Evolutionary conservation across 768 basidiomycete genomes (phyloP).

Genomic region (Rhizopogon salebrosus): DNA sequence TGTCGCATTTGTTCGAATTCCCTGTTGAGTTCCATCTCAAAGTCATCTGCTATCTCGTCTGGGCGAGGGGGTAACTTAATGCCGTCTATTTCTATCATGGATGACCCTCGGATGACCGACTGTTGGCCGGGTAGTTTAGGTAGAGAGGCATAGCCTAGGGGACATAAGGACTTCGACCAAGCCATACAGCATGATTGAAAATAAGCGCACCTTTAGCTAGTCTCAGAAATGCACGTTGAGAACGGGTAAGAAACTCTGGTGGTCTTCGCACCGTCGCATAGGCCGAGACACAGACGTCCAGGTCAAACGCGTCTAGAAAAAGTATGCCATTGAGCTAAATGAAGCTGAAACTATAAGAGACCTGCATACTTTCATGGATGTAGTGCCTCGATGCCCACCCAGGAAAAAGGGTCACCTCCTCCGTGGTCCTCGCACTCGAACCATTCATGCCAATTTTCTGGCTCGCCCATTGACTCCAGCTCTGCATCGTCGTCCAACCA

Average conservation of each 20-base stretch:
- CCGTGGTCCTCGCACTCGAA: constrained; percentile 22
- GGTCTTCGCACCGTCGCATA: constrained; percentile 61
- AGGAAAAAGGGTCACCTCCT: constrained; percentile 63
- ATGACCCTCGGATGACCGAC: constrained; percentile 10
- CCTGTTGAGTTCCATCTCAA: constrained; percentile 52
- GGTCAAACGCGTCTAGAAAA: constrained; percentile 50
- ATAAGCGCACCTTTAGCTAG: constrained; percentile 63
- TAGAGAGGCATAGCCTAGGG: constrained; percentile 69
- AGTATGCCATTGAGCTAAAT: not conserved
- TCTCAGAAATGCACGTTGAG: constrained; percentile 71
- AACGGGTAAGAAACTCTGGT: constrained; percentile 58
- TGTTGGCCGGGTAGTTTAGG: constrained; percentile 45
- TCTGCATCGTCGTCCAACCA: constrained; percentile 27
- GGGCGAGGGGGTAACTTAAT: constrained; percentile 54
- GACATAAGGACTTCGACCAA: constrained; percentile 3
- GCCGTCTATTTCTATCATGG: constrained; percentile 24
- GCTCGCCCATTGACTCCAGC: constrained; percentile 62
- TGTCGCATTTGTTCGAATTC: constrained; percentile 31
- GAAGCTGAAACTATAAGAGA: not conserved
- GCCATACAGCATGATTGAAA: not conserved
- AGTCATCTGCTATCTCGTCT: constrained; percentile 55
- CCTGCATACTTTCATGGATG: constrained; percentile 21
- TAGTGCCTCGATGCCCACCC: constrained; percentile 72
- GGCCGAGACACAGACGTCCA: constrained; percentile 74
- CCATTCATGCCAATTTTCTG: constrained; percentile 42